Evolutionary conservation across 2,329 filamentous ascomycete genomes (phyloP), one percentile per base, ranked within the genome.

Genomic region (Ceratocystis papillata): DNA sequence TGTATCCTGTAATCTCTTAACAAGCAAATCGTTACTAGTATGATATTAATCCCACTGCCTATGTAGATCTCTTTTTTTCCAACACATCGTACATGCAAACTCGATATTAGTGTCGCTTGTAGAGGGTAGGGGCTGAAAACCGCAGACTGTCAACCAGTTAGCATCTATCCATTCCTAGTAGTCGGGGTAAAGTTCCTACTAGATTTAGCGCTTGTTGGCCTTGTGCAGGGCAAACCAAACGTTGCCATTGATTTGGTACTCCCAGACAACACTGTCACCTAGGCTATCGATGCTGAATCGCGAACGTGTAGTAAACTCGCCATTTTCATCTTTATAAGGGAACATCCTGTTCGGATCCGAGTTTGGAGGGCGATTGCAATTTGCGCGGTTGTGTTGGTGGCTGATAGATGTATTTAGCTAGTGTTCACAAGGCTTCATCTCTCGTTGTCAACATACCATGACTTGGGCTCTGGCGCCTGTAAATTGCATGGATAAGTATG

Each of bases 261-360:
- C 5, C 55, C 55, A 59, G 17, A 37, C 15, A 70, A 78, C 79
- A 65, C 79, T 76, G 22, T 53, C 63, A 33, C 79, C 79, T 71
- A 84, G 78, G 71, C 78, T 77, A 72, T 87, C 84, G 73, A 87
- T 83, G 64, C 82, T 81, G 73, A 79, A 79, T 41, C 83, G 81
- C 73, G 79, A 83, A 72, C 82, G 80, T 73, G 84, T 78, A 45
- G 79, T 81, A 80, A 80, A 86, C 67, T 80, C 79, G 62, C 81
- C 80, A 73, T 87, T 83, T 70, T 81, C 74, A 75, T 87, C 83
- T 67, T 82, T 80, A 70, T 81, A 79, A 76, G 79, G 83, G 75
- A 86, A 87, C 76, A 83, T 81, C 69, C 83, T 82, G 57, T 77
- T 78, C 48, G 81, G 79, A 73, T 85, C 80, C 69, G 83, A 79